phyloP scores from a whole-genome alignment of 495 filamentous ascomycete species.

The Podospora pseudocomata region DNA sequence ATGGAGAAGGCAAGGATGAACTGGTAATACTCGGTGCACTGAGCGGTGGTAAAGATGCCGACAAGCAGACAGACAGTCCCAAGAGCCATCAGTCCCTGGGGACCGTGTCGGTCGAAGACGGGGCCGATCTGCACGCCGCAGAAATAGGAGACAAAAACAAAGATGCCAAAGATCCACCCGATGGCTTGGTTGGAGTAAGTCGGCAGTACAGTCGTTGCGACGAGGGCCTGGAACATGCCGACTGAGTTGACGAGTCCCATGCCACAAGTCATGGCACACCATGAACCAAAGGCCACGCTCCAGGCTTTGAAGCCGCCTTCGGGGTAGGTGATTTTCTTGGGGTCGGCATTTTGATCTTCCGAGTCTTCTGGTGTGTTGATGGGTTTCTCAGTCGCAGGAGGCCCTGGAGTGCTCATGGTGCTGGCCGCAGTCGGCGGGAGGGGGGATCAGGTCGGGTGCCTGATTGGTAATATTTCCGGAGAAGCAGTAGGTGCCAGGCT shows the following conservation, averaged over 20 bases:
- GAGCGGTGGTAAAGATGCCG: slow-evolving; percentile 1
- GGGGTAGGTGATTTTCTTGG: not conserved
- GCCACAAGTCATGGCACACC: slow-evolving; percentile 2
- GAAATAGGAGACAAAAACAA: slow-evolving; percentile 5
- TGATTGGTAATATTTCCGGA: not conserved
- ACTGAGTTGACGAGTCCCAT: slow-evolving; percentile 4
- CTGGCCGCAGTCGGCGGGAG: too few species aligned
- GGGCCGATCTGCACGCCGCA: slow-evolving; percentile 3
- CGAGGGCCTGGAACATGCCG: slow-evolving; percentile 5
- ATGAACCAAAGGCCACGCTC: slow-evolving; percentile 1
- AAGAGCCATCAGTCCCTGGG: not conserved
- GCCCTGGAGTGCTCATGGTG: not conserved
- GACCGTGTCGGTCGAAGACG: not conserved
- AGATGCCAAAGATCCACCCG: slow-evolving; percentile 2
- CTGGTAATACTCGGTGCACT: slow-evolving; percentile 7
- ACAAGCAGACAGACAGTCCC: not conserved
- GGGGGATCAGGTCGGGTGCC: not conserved
- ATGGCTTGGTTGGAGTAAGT: slow-evolving; percentile 2
- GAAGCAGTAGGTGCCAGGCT: not conserved
- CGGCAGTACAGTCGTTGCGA: not conserved
- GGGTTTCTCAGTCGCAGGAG: not conserved
- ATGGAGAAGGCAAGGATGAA: not conserved
- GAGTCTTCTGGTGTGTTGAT: not conserved
- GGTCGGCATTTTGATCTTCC: not conserved
- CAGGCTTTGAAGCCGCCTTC: not conserved